Percentiles rank a stretch among this genome's conserved stretches.
phyloP scores from a whole-genome alignment of 305 asterid species.

The Fraxinus sp. region DNA sequence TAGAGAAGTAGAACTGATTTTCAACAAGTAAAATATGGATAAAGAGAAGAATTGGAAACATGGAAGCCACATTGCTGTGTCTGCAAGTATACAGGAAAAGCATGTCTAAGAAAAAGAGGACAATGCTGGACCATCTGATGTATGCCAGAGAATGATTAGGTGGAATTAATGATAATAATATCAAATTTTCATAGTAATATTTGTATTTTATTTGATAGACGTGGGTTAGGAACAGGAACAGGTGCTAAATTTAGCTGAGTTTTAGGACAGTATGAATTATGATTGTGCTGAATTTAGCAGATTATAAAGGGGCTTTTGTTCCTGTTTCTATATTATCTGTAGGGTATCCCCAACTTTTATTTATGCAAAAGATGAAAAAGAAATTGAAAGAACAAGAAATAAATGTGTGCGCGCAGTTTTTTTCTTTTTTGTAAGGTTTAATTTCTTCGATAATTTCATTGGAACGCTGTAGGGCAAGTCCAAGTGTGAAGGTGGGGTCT shows the following conservation, averaged over 20 bases:
- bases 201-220: background rate
- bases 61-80: slow-evolving; percentile 25
- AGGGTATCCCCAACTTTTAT: slow-evolving; percentile 11
- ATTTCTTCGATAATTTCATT: slow-evolving; percentile 4
- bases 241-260: slow-evolving; percentile 60
- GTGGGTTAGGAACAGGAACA: slow-evolving; percentile 42
- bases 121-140: slow-evolving; percentile 57
- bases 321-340: slow-evolving; percentile 40
- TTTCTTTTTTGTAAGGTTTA: background rate
- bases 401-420: background rate
- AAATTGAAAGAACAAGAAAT: background rate
- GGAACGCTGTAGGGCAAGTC: background rate
- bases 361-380: background rate
- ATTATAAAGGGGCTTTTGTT: slow-evolving; percentile 26
- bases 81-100: slow-evolving; percentile 34
- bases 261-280: slow-evolving; percentile 25
- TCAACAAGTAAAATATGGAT: slow-evolving; percentile 5
- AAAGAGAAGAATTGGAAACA: background rate
- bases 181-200: background rate
- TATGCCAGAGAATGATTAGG: slow-evolving; percentile 36
- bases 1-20: background rate
- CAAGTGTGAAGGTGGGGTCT: background rate
- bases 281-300: slow-evolving; percentile 42
- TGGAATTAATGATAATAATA: slow-evolving; percentile 18
- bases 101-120: slow-evolving; percentile 19